Evolutionary conservation across 495 filamentous ascomycete genomes (phyloP), one percentile per base, ranked within the genome.

Genomic region (Amniculicola lignicola): DNA sequence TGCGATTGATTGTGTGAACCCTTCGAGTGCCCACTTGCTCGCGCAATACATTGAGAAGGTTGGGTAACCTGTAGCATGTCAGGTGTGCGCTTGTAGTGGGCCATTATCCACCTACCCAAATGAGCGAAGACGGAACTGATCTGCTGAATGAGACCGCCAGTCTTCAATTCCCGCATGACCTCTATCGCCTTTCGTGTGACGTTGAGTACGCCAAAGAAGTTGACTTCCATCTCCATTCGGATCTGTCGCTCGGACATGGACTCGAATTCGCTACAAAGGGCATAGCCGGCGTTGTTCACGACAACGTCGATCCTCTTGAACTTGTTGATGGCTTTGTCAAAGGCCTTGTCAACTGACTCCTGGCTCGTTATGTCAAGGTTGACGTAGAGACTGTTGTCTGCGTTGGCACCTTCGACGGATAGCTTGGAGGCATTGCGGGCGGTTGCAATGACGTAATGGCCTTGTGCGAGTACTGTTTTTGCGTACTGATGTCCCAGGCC

Each of bases 71-170:
- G 38, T 36, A 42, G 16, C 3, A 11, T 7, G 7, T 53, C 15
- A 19, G 19, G 19, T 35, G 31, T 23, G 23, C 29, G n/a, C 36
- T 22, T n/a, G n/a, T n/a, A n/a, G n/a, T n/a, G n/a, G n/a, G n/a
- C n/a, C n/a, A n/a, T n/a, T n/a, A n/a, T n/a, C n/a, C 16, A 45
- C 59, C 50, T 19, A 56, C 63, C 69, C 0, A 61, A 25, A 61
- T 75, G 74, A 0, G 72, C 74, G 9, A 70, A 70, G 47, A 75
- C 71, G 6, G 65, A 70, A 1, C 72, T 73, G n/a, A 76, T 62
- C 59, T 75, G 72, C 62, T 74, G 71, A 37, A 77, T 75, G 33
- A 71, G 39, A 1, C 74, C 74, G 3, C 74, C 72, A 11, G 52
- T 64, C 39, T 69, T 68, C 54, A 68, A 59, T 36, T 69, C 66